Evolutionary conservation across 805 yeast genomes (phyloP), one percentile per base, ranked within the genome.

Genomic region (Henningerozyma blattae): DNA sequence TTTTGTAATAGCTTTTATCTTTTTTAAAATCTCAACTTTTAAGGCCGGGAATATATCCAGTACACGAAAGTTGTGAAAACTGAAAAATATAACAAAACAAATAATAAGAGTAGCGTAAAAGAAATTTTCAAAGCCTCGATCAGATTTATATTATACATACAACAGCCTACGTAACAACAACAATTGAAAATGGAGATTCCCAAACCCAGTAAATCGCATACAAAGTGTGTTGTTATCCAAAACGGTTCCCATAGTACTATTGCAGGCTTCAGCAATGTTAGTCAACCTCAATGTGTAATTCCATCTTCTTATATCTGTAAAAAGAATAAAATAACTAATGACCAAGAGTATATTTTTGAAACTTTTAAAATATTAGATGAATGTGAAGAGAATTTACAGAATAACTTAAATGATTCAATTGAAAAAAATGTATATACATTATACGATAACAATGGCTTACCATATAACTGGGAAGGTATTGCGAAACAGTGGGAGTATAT

Each of bases 381-480:
- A n/a, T 39, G 42, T 2, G 32, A 30, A 10, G 34, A 32, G 13
- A 30, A 40, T 10, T 34, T 31, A 9, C 34, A 36, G 3, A 14
- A 17, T 13, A n/a, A n/a, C n/a, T n/a, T n/a, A n/a, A 41, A 30
- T 12, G 19, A 31, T 10, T 16, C 34, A n/a, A 45, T 34, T 17
- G 35, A 24, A 4, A 40, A 31, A 10, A 38, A 42, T 13, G 38
- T 59, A 5, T 75, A 62, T 62, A 77, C 84, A 0, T 56, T 77
- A 24, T 58, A 75, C 47, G 77, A 72, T 34, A 34, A 34, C 5
- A 31, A 47, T 28, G 86, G 87, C 3, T 47, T 71, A 5, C 66
- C 78, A 4, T 79, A 78, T 52, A 76, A 85, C 57, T 79, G 82
- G 74, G 85, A 79, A 15, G 74, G 75, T 15, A 63, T 82, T 27